Conservation (phyloP, 495 filamentous ascomycete genomes). For the Hypoxylon perforatum region DNA sequence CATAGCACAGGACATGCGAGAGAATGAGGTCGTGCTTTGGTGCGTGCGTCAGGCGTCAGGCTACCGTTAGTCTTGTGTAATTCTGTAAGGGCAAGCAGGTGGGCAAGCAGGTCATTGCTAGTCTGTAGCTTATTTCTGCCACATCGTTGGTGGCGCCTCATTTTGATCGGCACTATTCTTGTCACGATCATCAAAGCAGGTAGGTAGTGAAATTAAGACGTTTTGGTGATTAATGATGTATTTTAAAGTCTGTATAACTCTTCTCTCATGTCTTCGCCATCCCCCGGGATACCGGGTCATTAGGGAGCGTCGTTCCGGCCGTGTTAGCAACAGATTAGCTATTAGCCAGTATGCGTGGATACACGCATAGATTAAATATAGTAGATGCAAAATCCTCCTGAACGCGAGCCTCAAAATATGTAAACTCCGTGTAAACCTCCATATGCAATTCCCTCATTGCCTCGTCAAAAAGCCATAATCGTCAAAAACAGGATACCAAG, state of each 20-base stretch:
- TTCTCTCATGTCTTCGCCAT: slow-evolving; percentile 11
- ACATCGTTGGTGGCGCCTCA: not conserved
- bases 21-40: not conserved
- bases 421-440: slow-evolving; percentile 22
- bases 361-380: slow-evolving; percentile 22
- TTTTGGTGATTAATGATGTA: slow-evolving; percentile 18
- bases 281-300: slow-evolving; percentile 26
- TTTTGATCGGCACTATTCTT: not conserved
- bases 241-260: slow-evolving; percentile 28
- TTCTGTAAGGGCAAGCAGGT: not conserved
- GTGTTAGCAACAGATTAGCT: slow-evolving; percentile 33
- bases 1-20: not conserved
- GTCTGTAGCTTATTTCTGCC: not conserved
- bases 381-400: slow-evolving; percentile 19
- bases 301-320: slow-evolving; percentile 35
- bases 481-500: slow-evolving; percentile 30
- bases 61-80: slow-evolving; percentile 24
- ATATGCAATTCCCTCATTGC: slow-evolving; percentile 30
- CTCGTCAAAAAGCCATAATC: slow-evolving; percentile 29
- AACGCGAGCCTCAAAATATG: slow-evolving; percentile 34
- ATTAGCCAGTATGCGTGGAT: slow-evolving; percentile 33
- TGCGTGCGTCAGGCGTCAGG: slow-evolving; percentile 25
- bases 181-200: slow-evolving; percentile 6
- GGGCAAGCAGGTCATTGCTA: slow-evolving; percentile 8
- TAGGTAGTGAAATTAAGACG: not conserved